phyloP scores from a whole-genome alignment of 179 eudicot species.

The Carnegiea gigantea region DNA sequence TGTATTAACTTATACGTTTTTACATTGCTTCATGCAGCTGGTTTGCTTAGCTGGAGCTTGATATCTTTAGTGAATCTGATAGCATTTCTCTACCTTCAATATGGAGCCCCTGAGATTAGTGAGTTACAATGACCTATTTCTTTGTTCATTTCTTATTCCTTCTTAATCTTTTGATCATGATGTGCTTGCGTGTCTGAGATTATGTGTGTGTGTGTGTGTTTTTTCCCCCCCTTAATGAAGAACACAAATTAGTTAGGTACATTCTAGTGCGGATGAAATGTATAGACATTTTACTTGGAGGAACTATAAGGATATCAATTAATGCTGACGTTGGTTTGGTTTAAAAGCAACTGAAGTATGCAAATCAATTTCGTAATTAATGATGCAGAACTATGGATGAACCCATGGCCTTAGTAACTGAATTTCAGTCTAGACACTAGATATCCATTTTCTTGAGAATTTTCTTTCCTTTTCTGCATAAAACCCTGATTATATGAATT shows the following conservation, averaged over 20 bases:
- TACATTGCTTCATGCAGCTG: slow-evolving; percentile 20
- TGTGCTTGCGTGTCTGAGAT: neutral
- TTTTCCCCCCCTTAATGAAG: neutral
- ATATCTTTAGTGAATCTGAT: slow-evolving; percentile 27
- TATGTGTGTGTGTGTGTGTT: too few relatives aligned
- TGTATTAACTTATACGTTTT: neutral
- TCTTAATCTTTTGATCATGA: neutral
- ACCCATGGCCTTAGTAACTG: too few relatives aligned
- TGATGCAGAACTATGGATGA: too few relatives aligned
- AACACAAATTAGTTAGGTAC: slow-evolving; percentile 1
- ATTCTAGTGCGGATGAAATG: neutral
- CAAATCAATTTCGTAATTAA: too few relatives aligned
- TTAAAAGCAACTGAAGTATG: too few relatives aligned
- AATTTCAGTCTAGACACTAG: too few relatives aligned
- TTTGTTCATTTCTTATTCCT: neutral
- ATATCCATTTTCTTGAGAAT: too few relatives aligned
- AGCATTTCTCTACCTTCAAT: slow-evolving; percentile 30
- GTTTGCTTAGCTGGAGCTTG: slow-evolving; percentile 30
- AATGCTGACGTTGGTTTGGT: neutral
- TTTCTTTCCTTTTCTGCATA: too few relatives aligned
- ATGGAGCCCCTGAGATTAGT: slow-evolving; percentile 20
- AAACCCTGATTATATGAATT: too few relatives aligned
- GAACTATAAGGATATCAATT: neutral
- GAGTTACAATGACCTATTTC: neutral
- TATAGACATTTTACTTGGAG: neutral